phyloP scores from a whole-genome alignment of 1,139 yeast genomes.

The Diutina scorzettiae region DNA sequence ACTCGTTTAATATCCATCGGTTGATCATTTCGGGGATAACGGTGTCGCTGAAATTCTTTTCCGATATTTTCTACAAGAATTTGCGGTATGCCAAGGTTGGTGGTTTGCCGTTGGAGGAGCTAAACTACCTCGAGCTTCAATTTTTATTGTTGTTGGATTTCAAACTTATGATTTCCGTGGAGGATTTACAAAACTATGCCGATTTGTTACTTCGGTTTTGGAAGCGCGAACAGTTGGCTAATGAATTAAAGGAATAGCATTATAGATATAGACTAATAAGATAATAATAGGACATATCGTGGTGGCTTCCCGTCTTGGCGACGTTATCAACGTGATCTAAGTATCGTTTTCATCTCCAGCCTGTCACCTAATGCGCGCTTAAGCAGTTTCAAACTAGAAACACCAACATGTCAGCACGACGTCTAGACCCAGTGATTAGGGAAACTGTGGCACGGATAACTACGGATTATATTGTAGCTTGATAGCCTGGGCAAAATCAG shows the following conservation, averaged over 20 bases:
- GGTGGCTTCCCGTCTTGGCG: no score
- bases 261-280: background rate
- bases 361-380: no score
- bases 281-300: no score
- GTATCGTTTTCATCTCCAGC: no score
- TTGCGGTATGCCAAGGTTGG: conserved; percentile 96
- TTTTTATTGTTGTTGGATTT: conserved; percentile 78
- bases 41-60: conserved; percentile 88
- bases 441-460: no score
- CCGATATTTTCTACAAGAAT: conserved; percentile 92
- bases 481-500: no score
- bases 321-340: no score
- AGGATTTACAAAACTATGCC: conserved; percentile 85
- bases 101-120: conserved; percentile 87
- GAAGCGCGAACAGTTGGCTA: conserved; percentile 49
- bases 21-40: conserved; percentile 93
- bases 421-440: no score
- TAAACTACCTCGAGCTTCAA: conserved; percentile 85
- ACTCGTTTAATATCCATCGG: conserved; percentile 89
- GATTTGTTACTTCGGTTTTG: conserved; percentile 77
- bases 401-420: no score
- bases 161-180: conserved; percentile 74
- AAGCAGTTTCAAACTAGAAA: no score
- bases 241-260: conserved; percentile 15
- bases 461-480: no score